Evolutionary conservation across 176 grass and related monocot species (phyloP).

Genomic region (Chrysopogon serrulatus): DNA sequence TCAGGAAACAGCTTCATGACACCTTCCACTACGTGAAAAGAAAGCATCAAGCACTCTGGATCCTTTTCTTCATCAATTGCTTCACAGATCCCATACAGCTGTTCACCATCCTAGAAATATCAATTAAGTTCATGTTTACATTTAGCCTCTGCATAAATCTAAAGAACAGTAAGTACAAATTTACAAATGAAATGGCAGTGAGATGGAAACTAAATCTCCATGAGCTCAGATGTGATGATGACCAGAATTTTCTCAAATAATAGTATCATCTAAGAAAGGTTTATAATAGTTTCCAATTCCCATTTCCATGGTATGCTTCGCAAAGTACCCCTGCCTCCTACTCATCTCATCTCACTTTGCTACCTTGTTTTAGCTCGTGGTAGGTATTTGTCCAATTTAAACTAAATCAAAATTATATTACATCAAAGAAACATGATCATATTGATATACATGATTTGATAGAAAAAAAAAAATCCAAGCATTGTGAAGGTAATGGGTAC

Average conservation of each 20-base stretch:
- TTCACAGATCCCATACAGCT: constrained; percentile 52
- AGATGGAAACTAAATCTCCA: background rate
- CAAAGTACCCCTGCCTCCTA: background rate
- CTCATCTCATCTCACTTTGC: background rate
- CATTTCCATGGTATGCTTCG: background rate
- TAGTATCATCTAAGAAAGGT: background rate
- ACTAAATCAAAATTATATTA: background rate
- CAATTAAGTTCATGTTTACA: constrained; percentile 19
- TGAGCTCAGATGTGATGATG: background rate
- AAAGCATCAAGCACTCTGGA: constrained; percentile 76
- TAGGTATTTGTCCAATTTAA: constrained; percentile 11
- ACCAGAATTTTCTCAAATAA: background rate
- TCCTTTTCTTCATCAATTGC: constrained; percentile 92
- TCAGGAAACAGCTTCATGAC: constrained; percentile 58
- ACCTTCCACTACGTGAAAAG: constrained; percentile 65
- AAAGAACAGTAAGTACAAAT: background rate
- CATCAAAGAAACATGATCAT: constrained; percentile 2
- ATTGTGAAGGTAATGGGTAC: background rate
- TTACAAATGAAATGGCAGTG: background rate
- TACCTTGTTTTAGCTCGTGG: constrained; percentile 7
- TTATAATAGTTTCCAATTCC: background rate
- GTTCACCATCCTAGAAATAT: constrained; percentile 63
- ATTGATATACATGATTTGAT: background rate
- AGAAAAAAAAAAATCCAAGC: background rate
- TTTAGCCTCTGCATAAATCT: constrained; percentile 9